Evolutionary conservation across 164 flowering plant genomes (phyloP).

Genomic region (Umbellularia californica): DNA sequence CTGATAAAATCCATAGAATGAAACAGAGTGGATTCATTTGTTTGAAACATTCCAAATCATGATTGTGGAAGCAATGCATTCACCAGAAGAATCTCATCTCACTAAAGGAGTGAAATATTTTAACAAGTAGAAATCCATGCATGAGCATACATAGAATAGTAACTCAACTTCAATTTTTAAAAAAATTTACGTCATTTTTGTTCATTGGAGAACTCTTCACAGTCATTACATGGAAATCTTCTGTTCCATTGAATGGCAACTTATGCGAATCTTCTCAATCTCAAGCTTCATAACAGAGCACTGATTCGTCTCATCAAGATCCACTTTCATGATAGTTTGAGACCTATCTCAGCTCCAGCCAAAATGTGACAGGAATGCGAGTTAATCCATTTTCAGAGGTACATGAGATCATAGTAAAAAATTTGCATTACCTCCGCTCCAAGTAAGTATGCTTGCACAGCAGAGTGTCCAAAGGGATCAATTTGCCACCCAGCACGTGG

Average conservation of each 20-base stretch:
- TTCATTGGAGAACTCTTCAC: too few species aligned
- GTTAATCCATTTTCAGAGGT: not conserved
- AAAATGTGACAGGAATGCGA: not conserved
- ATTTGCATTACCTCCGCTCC: constrained; percentile 63
- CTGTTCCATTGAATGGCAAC: too few species aligned
- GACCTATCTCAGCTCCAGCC: not conserved
- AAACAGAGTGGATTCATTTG: not conserved
- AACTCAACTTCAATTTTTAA: too few species aligned
- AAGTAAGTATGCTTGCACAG: constrained; percentile 86
- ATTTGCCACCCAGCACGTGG: constrained; percentile 97
- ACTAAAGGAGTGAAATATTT: not conserved
- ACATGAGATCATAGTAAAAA: not conserved
- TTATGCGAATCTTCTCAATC: too few species aligned
- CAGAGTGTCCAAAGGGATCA: constrained; percentile 96
- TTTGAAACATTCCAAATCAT: not conserved
- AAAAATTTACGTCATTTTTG: too few species aligned
- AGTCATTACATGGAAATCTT: too few species aligned
- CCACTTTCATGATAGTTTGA: too few species aligned
- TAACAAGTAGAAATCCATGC: too few species aligned
- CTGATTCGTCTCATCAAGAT: too few species aligned
- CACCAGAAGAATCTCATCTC: not conserved
- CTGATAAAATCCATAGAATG: not conserved
- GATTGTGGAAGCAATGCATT: not conserved
- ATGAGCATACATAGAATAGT: too few species aligned
- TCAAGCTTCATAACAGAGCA: too few species aligned